Base-by-base conservation (phyloP, 2,329 filamentous ascomycete species). In the Laburnicola sp. region DNA sequence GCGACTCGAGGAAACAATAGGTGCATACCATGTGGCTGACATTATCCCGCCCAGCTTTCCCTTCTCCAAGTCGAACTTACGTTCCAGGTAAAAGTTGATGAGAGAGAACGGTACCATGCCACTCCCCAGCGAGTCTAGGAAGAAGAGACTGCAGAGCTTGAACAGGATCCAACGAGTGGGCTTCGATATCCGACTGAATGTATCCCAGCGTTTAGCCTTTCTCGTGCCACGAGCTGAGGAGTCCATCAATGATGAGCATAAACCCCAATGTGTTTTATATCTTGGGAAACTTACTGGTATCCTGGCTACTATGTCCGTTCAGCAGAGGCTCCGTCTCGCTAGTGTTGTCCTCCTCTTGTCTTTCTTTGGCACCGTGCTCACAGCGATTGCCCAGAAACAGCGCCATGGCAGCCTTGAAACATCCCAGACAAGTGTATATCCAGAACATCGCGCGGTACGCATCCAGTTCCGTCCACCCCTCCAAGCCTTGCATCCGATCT, bases 111-210 rank as follows among this genome's bases (percentile, higher is more conserved):
- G 82, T 3, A 85, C 86, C 66, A 92, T 80, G 2, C 88, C 88
- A 1, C 84, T 86, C 1, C 86, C 87, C 50, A 91, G 81, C 0
- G 84, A 82, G 66, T 91, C 88, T 4, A 91, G 63, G 1, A 80
- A 80, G 60, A 91, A 87, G 1, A 93, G 74, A 6, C 87, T 70
- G 63, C 85, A 87, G 0, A 93, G 76, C 43, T 84, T 82, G 45
- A 81, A 67, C 4, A 88, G 75, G 27, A 85, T 77, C 0, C 73
- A 62, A 5, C 79, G 73, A 31, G 80, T 85, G n/a, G 81, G 74
- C 2, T 69, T 71, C 4, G 82, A 84, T 21, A 91, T 83, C 2
- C 80, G 74, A 0, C 83, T 80, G 27, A 87, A 66, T 2, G 60
- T 59, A 41, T 62, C 53, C 58, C 59, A 62, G 9, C 60, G 48